Evolutionary conservation across 1,284 basidiomycete species (phyloP).

Genomic region (Leccinum brunneo-olivaceum): DNA sequence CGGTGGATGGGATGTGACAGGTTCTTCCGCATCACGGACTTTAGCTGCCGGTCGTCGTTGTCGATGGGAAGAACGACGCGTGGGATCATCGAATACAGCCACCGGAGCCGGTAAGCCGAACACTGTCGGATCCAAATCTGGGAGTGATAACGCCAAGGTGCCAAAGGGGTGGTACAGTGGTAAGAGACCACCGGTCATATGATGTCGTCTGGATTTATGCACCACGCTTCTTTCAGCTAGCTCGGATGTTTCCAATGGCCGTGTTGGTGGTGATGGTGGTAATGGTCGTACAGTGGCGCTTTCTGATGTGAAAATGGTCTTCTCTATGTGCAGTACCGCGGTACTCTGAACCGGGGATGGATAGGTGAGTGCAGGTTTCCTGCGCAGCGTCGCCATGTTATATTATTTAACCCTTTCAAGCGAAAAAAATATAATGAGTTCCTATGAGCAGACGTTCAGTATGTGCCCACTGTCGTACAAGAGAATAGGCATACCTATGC

Average conservation of each 20-base stretch:
- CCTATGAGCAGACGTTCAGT: slow-evolving; percentile 11
- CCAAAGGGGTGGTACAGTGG: slow-evolving; percentile 68
- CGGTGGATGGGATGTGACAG: slow-evolving; percentile 7
- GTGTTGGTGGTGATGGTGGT: slow-evolving; percentile 7
- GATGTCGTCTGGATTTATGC: slow-evolving; percentile 18
- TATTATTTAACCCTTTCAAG: slow-evolving; percentile 8
- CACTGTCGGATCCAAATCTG: slow-evolving; percentile 51
- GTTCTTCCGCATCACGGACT: slow-evolving; percentile 41
- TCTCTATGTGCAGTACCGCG: slow-evolving; percentile 13
- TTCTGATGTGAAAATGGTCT: slow-evolving; percentile 7
- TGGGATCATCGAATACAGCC: slow-evolving; percentile 31
- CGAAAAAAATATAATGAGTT: slow-evolving; percentile 6
- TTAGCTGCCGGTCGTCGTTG: slow-evolving; percentile 48
- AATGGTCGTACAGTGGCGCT: slow-evolving; percentile 10
- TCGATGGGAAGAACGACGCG: slow-evolving; percentile 41
- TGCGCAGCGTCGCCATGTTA: slow-evolving; percentile 29
- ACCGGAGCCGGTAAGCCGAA: slow-evolving; percentile 46
- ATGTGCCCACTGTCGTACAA: background rate
- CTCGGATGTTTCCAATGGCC: slow-evolving; percentile 12
- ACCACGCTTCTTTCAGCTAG: slow-evolving; percentile 8
- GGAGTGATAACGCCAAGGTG: slow-evolving; percentile 56
- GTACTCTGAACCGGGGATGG: slow-evolving; percentile 38
- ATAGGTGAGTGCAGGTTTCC: slow-evolving; percentile 47
- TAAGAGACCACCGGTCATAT: slow-evolving; percentile 43
- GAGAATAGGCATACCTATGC: slow-evolving; percentile 19